Evolutionary conservation across 2,329 filamentous ascomycete genomes (phyloP).

Genomic region (Penicillium sp.): DNA sequence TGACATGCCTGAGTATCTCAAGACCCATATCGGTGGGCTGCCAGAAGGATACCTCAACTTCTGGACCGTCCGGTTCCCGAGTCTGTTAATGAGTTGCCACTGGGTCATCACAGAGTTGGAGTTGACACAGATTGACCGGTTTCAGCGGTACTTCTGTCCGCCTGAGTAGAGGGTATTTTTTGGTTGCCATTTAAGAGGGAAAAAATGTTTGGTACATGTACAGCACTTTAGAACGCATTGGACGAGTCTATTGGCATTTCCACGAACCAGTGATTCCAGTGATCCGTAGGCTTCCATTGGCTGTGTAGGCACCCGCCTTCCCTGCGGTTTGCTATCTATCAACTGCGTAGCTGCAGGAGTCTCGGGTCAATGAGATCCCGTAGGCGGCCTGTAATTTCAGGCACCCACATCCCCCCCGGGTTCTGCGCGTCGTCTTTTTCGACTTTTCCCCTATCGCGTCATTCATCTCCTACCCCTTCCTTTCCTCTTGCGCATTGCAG

Average conservation of each 20-base stretch:
- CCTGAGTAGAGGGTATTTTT: constrained; percentile 25
- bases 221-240: too few species aligned
- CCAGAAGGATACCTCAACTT: constrained; percentile 80
- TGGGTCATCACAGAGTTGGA: constrained; percentile 66
- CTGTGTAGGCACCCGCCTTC: not conserved
- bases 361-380: not conserved
- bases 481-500: not conserved
- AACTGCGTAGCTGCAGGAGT: too few species aligned
- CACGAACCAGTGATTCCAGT: too few species aligned
- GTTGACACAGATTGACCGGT: constrained; percentile 49
- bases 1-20: constrained; percentile 82
- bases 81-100: constrained; percentile 74
- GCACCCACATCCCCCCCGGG: not conserved
- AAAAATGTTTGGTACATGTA: not conserved
- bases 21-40: constrained; percentile 67
- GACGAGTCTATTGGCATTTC: too few species aligned
- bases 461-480: not conserved
- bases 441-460: not conserved
- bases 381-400: constrained; percentile 25
- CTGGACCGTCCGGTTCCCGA: constrained; percentile 77
- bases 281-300: too few species aligned
- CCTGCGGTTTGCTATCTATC: not conserved
- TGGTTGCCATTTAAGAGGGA: not conserved
- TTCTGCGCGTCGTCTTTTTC: constrained; percentile 1
- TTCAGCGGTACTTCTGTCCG: constrained; percentile 43